phyloP scores from a whole-genome alignment of 305 asterid genomes.

The Plantago lanceolata region DNA sequence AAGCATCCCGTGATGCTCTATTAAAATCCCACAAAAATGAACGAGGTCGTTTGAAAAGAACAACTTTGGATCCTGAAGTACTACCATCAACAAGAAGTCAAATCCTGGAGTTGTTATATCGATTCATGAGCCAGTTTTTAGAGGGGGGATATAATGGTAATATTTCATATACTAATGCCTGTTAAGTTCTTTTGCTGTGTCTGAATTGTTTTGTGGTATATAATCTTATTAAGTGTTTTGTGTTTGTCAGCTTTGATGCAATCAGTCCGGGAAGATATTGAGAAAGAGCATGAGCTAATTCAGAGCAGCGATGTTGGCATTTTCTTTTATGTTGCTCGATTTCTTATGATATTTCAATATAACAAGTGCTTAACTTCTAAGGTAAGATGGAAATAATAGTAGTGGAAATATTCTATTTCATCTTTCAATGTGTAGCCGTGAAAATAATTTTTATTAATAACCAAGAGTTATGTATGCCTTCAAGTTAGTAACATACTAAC shows the following conservation, averaged over 20 bases:
- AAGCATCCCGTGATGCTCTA: conserved; percentile 50
- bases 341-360: conserved; percentile 79
- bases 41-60: conserved; percentile 73
- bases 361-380: conserved; percentile 49
- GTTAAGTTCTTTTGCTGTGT: conserved; percentile 10
- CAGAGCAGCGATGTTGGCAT: conserved; percentile 61
- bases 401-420: conserved; percentile 15
- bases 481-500: too few species aligned
- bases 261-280: conserved; percentile 85
- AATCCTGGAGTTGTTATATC: conserved; percentile 51
- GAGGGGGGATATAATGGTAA: conserved; percentile 87
- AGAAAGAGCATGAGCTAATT: conserved; percentile 68
- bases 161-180: conserved; percentile 21
- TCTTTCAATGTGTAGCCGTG: conserved; percentile 9
- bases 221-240: conserved; percentile 27
- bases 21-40: conserved; percentile 56
- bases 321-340: conserved; percentile 79
- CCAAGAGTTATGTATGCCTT: background rate
- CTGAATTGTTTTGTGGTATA: conserved; percentile 22
- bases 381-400: conserved; percentile 41
- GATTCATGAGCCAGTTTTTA: conserved; percentile 70
- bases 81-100: conserved; percentile 55
- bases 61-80: conserved; percentile 63
- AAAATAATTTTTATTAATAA: conserved; percentile 6
- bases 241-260: conserved; percentile 60